Base-by-base conservation (phyloP, 2,329 filamentous ascomycete genomes). In the Trichoderma sp. region DNA sequence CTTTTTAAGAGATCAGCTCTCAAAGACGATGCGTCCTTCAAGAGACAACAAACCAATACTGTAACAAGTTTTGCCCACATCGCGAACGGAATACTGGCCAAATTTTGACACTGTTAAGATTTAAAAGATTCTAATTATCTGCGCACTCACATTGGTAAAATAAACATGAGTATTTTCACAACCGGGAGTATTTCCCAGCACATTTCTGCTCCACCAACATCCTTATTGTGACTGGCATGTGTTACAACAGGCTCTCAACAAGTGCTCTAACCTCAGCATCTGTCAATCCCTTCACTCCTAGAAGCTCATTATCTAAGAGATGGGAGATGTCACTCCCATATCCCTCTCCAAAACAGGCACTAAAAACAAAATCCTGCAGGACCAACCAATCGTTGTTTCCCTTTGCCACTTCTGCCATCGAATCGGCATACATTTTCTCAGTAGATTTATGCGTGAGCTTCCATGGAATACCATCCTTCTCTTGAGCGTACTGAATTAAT, bases 251-350 rank as follows among this genome's bases (percentile, higher is more conserved):
- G 18, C 34, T 30, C 64, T 67, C 51, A 32, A 67, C 51, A 7
- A 67, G 28, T 15, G 24, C 15, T 24, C 43, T 43, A 30, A 58
- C 51, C 18, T 67, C 64, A 2, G 24, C 34, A 3, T 58, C 64
- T 30, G 51, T 43, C 21, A 67, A 43, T 8, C 64, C 30, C 6
- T 67, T 58, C 5, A 58, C 5, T 6, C 64, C 51, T 12, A 67
- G 18, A 30, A 67, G 64, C 15, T 67, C 36, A 24, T 67, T 58
- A 21, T 67, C 64, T 7, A 67, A 43, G 24, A 15, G 11, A n/a
- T 67, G 3, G 0, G 64, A 67, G 24, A 67, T 43, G 18, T 30
- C 34, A 15, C 28, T 11, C 3, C 64, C 64, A 18, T 58, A 67
- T 43, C 51, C 64, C 18, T 58, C 51, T 14, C 64, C 64, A 43